Conservation (phyloP, 371 early-diverging fungal genomes). For the Funneliformis caledonium region DNA sequence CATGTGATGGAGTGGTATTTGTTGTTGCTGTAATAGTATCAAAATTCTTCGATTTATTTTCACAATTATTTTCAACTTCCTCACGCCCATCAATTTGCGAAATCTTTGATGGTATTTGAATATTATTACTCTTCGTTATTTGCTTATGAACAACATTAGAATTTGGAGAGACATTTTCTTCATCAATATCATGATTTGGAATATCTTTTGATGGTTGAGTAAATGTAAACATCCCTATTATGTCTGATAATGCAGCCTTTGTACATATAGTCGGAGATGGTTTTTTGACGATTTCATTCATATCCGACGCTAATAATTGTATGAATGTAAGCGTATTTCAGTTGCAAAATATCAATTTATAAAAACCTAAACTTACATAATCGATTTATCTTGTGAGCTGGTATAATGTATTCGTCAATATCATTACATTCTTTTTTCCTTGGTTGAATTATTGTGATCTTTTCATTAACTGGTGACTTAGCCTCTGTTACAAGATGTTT, state of each 20-base stretch:
- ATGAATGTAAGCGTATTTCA: background rate
- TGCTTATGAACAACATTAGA: background rate
- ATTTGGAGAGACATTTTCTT: background rate
- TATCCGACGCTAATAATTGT: background rate
- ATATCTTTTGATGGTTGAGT: slow-evolving; percentile 46
- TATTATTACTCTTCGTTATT: background rate
- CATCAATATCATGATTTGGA: slow-evolving; percentile 31
- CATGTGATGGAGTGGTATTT: background rate
- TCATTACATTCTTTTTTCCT: too few relatives aligned
- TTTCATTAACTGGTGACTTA: too few relatives aligned
- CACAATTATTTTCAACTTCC: background rate
- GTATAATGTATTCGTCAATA: background rate
- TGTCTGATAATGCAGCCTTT: slow-evolving; percentile 62
- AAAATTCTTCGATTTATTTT: slow-evolving; percentile 4
- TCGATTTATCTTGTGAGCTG: background rate
- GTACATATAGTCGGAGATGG: slow-evolving; percentile 72
- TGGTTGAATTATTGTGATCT: too few relatives aligned
- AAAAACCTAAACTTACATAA: background rate
- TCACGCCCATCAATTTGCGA: background rate
- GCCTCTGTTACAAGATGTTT: too few relatives aligned
- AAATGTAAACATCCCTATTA: slow-evolving; percentile 59
- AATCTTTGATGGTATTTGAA: background rate
- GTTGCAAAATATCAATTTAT: background rate
- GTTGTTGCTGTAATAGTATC: slow-evolving; percentile 14
- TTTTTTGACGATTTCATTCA: slow-evolving; percentile 3